phyloP scores from a whole-genome alignment of 345 rosid genomes.

The Lepidium africanum region DNA sequence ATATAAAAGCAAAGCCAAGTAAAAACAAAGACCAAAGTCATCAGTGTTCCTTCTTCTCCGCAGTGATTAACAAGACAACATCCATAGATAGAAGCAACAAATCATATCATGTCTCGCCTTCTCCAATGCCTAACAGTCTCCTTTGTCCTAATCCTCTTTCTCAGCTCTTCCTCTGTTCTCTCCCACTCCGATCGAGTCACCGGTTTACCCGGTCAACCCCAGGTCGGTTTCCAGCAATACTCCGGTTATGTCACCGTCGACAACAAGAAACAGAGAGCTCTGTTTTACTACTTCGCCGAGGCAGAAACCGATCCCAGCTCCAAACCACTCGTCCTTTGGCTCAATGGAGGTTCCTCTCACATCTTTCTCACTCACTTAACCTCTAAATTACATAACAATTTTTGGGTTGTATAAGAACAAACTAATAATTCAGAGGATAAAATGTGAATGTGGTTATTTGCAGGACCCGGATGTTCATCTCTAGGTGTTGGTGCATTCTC shows the following conservation, averaged over 20 bases:
- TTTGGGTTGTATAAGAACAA: too few relatives aligned
- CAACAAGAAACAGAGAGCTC: constrained; percentile 55
- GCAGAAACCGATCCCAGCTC: constrained; percentile 68
- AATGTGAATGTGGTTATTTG: constrained; percentile 4
- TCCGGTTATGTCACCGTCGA: constrained; percentile 88
- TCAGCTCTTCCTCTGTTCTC: constrained; percentile 31
- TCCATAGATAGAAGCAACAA: neutral
- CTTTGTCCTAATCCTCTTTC: constrained; percentile 35
- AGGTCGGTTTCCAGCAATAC: constrained; percentile 62
- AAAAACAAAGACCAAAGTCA: constrained; percentile 24
- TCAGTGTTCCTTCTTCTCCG: constrained; percentile 19
- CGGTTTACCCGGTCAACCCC: constrained; percentile 82
- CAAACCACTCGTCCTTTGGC: constrained; percentile 95
- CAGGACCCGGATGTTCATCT: constrained; percentile 94
- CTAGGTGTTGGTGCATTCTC: constrained; percentile 96
- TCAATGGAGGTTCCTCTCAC: constrained; percentile 70
- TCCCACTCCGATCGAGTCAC: constrained; percentile 41
- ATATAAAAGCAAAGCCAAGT: constrained; percentile 24
- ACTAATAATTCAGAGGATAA: too few relatives aligned
- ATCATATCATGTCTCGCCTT: constrained; percentile 15
- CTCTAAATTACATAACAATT: neutral
- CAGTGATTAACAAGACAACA: constrained; percentile 6
- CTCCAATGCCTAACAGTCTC: constrained; percentile 29
- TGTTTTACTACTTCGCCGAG: constrained; percentile 94
- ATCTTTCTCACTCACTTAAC: neutral